A percentile compares a stretch with the other conserved stretches of the same genome.
phyloP scores from a whole-genome alignment of 176 grass and related monocot genomes.

The Aegilops longissima region DNA sequence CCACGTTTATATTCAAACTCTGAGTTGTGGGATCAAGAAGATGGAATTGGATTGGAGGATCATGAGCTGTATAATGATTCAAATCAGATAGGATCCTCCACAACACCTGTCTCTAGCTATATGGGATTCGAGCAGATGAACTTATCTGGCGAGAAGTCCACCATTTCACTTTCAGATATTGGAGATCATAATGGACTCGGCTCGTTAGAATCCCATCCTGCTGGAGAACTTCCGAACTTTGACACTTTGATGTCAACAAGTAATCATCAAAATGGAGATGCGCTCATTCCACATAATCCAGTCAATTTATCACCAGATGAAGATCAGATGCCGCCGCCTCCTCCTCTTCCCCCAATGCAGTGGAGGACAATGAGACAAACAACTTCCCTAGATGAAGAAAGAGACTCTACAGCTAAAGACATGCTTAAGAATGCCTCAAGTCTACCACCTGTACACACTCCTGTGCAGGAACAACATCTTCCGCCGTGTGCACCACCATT shows the following conservation, averaged over 20 bases:
- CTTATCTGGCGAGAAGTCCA: conserved; percentile 47
- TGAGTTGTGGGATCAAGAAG: conserved; percentile 91
- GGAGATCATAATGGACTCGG: conserved; percentile 32
- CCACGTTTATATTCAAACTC: conserved; percentile 87
- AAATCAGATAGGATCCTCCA: conserved; percentile 44
- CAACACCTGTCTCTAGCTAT: conserved; percentile 48
- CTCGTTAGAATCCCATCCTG: conserved; percentile 34
- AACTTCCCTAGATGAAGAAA: conserved; percentile 39
- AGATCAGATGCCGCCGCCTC: conserved; percentile 64
- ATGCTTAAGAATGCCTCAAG: conserved; percentile 13
- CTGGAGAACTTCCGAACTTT: conserved; percentile 56
- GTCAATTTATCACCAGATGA: conserved; percentile 31
- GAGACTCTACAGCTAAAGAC: conserved; percentile 24
- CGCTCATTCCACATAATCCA: conserved; percentile 22
- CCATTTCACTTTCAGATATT: conserved; percentile 35
- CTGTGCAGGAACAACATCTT: conserved; percentile 38
- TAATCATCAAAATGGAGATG: conserved; percentile 39
- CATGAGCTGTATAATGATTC: conserved; percentile 31
- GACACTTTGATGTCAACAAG: conserved; percentile 48
- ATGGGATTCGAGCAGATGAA: conserved; percentile 64
- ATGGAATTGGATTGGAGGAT: conserved; percentile 41
- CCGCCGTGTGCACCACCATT: background rate
- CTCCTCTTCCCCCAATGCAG: conserved; percentile 91
- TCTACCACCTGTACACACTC: conserved; percentile 34
- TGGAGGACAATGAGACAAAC: conserved; percentile 72